These are phyloP conservation scores for Phoma herbarum DNA, from an alignment of 2,329 filamentous ascomycete species.

Conservation along the genomic window DNA sequence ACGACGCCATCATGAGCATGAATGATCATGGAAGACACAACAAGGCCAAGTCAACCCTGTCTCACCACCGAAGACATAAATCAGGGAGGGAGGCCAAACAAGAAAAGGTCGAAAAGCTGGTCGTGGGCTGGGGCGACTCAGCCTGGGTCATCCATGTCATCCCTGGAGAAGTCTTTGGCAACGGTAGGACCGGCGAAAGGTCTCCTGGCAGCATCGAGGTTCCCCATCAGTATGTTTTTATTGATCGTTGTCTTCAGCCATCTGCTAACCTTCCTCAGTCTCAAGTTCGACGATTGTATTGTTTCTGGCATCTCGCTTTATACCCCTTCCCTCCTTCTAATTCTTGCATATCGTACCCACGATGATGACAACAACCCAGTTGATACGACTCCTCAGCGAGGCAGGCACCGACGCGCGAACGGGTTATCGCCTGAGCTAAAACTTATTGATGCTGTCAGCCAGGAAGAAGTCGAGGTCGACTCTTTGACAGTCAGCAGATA, in stretches of 20 bases:
- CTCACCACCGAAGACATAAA: constrained; percentile 58
- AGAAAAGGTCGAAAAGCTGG: constrained; percentile 71
- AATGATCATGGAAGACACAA: constrained; percentile 46
- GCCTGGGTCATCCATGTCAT: constrained; percentile 96
- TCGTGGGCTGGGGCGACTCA: constrained; percentile 95
- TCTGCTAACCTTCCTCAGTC: constrained; percentile 56
- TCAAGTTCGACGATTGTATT: constrained; percentile 93
- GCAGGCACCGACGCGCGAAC: constrained; percentile 75
- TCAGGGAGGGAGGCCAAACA: constrained; percentile 39
- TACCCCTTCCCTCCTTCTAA: constrained; percentile 87
- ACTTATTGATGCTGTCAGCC: constrained; percentile 86
- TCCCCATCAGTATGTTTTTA: constrained; percentile 78
- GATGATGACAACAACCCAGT: constrained; percentile 71
- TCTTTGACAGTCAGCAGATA: constrained; percentile 85
- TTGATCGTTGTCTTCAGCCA: constrained; percentile 24
- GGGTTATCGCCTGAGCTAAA: constrained; percentile 88
- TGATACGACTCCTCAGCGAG: constrained; percentile 69
- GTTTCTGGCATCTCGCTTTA: constrained; percentile 97
- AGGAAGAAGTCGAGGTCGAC: constrained; percentile 85
- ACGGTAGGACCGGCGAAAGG: constrained; percentile 73
- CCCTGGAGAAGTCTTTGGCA: constrained; percentile 69
- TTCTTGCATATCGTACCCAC: constrained; percentile 87
- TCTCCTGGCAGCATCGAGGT: constrained; percentile 86
- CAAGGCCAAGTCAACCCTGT: constrained; percentile 44
- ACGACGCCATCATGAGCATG: constrained; percentile 58